phyloP scores from a whole-genome alignment of 805 yeast genomes.

The Candida krabiensis region DNA sequence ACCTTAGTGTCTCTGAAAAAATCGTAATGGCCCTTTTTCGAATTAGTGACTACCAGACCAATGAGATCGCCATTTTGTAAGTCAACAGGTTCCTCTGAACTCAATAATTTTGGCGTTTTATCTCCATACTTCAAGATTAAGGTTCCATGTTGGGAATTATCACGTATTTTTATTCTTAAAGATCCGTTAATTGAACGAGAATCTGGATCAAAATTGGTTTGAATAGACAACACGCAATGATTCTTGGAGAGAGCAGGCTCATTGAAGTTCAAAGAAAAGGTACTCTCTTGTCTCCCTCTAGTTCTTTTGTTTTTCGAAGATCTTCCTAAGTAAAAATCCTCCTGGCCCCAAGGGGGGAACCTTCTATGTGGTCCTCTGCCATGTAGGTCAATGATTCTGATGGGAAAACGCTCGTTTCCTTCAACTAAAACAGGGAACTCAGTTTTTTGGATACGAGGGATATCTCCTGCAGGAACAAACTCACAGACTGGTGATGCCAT shows the following conservation, averaged over 20 bases:
- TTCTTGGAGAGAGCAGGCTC: slow-evolving; percentile 23
- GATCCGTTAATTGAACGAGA: too few species aligned
- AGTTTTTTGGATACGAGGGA: too few species aligned
- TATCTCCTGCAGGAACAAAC: too few species aligned
- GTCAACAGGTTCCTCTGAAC: background rate
- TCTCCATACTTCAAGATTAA: slow-evolving; percentile 7
- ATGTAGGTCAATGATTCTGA: slow-evolving; percentile 8
- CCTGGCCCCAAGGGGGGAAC: too few species aligned
- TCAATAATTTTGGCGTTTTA: background rate
- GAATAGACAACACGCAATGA: too few species aligned
- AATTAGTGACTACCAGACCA: slow-evolving; percentile 17
- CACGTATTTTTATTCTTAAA: too few species aligned
- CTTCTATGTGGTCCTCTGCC: too few species aligned
- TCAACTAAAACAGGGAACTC: too few species aligned
- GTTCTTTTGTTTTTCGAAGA: slow-evolving; percentile 16
- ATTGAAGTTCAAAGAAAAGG: slow-evolving; percentile 17
- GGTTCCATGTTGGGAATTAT: slow-evolving; percentile 23
- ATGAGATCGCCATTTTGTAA: slow-evolving; percentile 22
- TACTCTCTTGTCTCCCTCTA: slow-evolving; percentile 6
- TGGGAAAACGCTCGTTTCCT: slow-evolving; percentile 7
- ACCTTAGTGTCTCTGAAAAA: slow-evolving; percentile 23
- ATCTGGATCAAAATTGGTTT: too few species aligned
- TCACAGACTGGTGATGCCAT: too few species aligned
- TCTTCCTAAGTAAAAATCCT: slow-evolving; percentile 19
- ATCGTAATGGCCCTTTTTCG: slow-evolving; percentile 4